Evolutionary conservation across 164 flowering plant species (phyloP), one percentile per base, ranked within the genome.

Genomic region (Chimonanthus praecox): DNA sequence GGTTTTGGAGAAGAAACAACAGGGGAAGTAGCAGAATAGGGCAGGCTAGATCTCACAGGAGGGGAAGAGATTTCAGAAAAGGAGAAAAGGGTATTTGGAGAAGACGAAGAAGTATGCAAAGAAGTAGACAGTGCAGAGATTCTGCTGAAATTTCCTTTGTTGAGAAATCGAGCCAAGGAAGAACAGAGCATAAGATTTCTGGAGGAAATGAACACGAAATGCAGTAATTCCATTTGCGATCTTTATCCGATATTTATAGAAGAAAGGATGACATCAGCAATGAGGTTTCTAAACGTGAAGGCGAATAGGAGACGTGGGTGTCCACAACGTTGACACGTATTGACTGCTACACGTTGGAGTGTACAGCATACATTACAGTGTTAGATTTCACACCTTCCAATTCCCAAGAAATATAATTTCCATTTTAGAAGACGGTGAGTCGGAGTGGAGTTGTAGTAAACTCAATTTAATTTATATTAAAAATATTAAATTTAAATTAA

Each of bases 91-190:
- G 47, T 60, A 21, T 47, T 21, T 51, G 16, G 2, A 9, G 16
- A 1, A 18, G 6, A 44, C n/a, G 20, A 7, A 51, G n/a, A 71
- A 10, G 16, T 7, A 45, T 9, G 71, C 13, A 6, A 8, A 47
- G 73, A 54, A 3, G 69, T 21, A 47, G 66, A 63, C 48, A 69
- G 69, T 44, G 68, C 58, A 20, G 72, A 49, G 49, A 62, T 18
- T 6, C 2, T 69, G 44, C 49, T 66, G n/a, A 64, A 11, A 64
- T 33, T 70, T 64, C 67, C 54, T 48, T 74, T 44, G 50, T 49
- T 70, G 3, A 73, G 21, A 51, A 10, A 13, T 54, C 15, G 11
- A 11, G n/a, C 60, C 1, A 33, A 33, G 16, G 60, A 54, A 54
- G 60, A 54, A 10, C 16, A 54, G 16, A 54, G 60, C 60, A 10